A percentile compares a stretch with the other conserved stretches of the same genome.
Evolutionary conservation across 202 grass and related monocot genomes (phyloP).

Genomic region (Schoenoplectus triqueter): DNA sequence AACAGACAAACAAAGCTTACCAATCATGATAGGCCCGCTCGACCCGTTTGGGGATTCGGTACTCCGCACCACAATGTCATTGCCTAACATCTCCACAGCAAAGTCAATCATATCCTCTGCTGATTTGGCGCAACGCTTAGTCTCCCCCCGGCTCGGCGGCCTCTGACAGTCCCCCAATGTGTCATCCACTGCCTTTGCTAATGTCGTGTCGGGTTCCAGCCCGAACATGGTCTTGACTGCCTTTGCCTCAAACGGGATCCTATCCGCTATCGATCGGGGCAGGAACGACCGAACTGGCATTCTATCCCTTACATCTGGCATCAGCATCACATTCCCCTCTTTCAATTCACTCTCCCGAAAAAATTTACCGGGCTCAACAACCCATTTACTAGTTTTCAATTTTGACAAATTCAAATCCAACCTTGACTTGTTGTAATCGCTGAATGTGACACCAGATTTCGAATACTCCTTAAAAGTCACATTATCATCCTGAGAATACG

Average conservation of each 20-base stretch:
- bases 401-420: neutral
- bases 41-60: constrained; percentile 57
- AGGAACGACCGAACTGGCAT: constrained; percentile 72
- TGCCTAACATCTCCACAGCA: constrained; percentile 67
- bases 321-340: constrained; percentile 64
- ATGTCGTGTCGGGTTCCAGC: constrained; percentile 50
- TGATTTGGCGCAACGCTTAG: constrained; percentile 71
- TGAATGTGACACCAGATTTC: constrained; percentile 57
- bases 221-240: constrained; percentile 55
- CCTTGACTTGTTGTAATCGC: constrained; percentile 42
- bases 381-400: constrained; percentile 50
- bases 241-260: constrained; percentile 55
- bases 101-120: constrained; percentile 92
- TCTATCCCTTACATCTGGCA: constrained; percentile 83
- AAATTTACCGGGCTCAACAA: constrained; percentile 79
- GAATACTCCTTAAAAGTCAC: constrained; percentile 64
- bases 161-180: constrained; percentile 68
- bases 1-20: constrained; percentile 21
- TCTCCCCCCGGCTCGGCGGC: constrained; percentile 64
- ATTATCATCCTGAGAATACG: constrained; percentile 54
- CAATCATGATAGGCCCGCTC: constrained; percentile 52
- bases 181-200: constrained; percentile 71
- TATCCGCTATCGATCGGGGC: constrained; percentile 49
- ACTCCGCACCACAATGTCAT: constrained; percentile 67
- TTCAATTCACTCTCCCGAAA: constrained; percentile 68